These are phyloP conservation scores for Saturnispora besseyi DNA, from an alignment of 805 yeast genomes.

Conservation along the genomic window DNA sequence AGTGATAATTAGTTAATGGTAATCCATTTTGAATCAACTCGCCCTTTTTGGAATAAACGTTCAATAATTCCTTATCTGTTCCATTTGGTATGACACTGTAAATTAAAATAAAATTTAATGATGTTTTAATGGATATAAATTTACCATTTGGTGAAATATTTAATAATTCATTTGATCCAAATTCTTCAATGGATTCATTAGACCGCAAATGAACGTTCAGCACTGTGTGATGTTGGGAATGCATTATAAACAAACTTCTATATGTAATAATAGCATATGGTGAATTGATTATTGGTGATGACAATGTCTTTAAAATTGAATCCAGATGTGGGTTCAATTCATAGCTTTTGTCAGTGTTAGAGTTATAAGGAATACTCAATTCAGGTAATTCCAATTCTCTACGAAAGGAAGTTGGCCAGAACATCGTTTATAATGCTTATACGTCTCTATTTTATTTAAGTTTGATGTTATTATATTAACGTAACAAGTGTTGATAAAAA, in stretches of 20 bases:
- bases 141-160: conserved; percentile 30
- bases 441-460: not conserved
- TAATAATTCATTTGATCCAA: conserved; percentile 38
- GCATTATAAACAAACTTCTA: conserved; percentile 31
- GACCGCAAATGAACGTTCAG: conserved; percentile 40
- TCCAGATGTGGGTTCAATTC: conserved; percentile 24
- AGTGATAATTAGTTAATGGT: conserved; percentile 10
- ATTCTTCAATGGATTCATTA: conserved; percentile 33
- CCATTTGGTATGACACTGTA: conserved; percentile 30
- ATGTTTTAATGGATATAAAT: conserved; percentile 34
- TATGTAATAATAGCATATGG: conserved; percentile 30
- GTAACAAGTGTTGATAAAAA: not conserved
- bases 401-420: conserved; percentile 26
- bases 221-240: conserved; percentile 36
- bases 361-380: conserved; percentile 15
- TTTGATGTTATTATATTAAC: not conserved
- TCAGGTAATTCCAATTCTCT: conserved; percentile 22
- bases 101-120: conserved; percentile 32
- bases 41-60: conserved; percentile 24
- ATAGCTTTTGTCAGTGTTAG: conserved; percentile 11
- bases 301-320: conserved; percentile 4
- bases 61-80: conserved; percentile 24
- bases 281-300: conserved; percentile 3
- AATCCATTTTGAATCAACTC: conserved; percentile 28
- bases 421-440: conserved; percentile 14